These are phyloP conservation scores for Xylaria castorea DNA, from an alignment of 495 filamentous ascomycete genomes.

Conservation along the genomic window DNA sequence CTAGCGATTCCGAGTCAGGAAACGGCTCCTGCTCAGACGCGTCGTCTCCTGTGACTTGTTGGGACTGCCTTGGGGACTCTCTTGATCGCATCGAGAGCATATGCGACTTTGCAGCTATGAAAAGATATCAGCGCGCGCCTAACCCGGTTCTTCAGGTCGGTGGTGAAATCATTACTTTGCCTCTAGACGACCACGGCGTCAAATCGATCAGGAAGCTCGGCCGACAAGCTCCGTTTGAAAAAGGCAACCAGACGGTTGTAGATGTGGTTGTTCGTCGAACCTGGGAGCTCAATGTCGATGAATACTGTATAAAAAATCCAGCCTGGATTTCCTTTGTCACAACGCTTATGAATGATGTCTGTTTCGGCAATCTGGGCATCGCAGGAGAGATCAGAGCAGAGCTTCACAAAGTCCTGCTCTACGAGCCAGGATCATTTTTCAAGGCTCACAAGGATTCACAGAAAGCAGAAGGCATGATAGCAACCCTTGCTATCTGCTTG, in stretches of 20 bases:
- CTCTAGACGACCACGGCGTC: conserved; percentile 48
- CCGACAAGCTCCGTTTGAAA: conserved; percentile 54
- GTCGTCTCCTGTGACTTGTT: background rate
- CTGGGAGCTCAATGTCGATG: conserved; percentile 54
- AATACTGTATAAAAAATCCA: conserved; percentile 49
- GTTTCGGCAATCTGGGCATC: background rate
- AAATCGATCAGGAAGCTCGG: conserved; percentile 42
- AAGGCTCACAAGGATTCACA: conserved; percentile 56
- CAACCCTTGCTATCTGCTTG: conserved; percentile 57
- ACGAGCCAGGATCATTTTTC: conserved; percentile 55
- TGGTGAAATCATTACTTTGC: conserved; percentile 49
- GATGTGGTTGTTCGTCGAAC: conserved; percentile 54
- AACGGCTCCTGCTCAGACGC: background rate
- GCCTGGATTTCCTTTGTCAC: background rate
- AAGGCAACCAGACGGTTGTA: conserved; percentile 52
- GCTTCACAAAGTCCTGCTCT: conserved; percentile 57
- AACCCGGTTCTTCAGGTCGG: conserved; percentile 51
- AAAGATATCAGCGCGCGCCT: conserved; percentile 20
- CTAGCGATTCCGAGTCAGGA: no score
- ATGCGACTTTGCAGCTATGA: conserved; percentile 25
- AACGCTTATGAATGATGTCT: background rate
- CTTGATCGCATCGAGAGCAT: conserved; percentile 27
- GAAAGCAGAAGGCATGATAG: conserved; percentile 56
- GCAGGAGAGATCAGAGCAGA: background rate
- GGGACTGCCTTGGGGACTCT: background rate